Conservation (phyloP, 176 grass and related monocot species). For the Oryza coarctata region DNA sequence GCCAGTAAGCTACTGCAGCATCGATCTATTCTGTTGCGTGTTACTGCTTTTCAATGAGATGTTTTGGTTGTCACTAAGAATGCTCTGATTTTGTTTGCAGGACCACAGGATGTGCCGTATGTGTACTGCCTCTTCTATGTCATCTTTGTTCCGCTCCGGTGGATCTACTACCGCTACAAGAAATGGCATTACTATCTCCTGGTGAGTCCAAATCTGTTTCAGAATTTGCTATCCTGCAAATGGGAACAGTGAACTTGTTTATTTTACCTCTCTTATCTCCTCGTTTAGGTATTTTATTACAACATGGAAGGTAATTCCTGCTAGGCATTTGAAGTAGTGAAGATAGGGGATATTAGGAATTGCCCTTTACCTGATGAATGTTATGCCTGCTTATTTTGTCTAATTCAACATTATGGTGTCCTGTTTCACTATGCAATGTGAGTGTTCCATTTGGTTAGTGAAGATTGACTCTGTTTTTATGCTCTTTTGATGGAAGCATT, state of each 20-base stretch:
- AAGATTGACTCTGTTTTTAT: background rate
- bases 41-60: background rate
- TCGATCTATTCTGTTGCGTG: slow-evolving; percentile 17
- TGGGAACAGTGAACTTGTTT: background rate
- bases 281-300: background rate
- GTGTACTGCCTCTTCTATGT: slow-evolving; percentile 95
- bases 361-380: background rate
- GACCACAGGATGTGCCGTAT: slow-evolving; percentile 89
- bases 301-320: background rate
- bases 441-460: background rate
- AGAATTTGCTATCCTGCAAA: background rate
- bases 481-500: background rate
- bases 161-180: slow-evolving; percentile 99
- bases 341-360: background rate
- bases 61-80: slow-evolving; percentile 9
- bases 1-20: slow-evolving; percentile 67
- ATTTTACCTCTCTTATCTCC: too few species aligned
- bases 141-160: slow-evolving; percentile 86
- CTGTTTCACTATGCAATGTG: background rate
- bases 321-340: background rate
- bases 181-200: slow-evolving; percentile 99
- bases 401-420: background rate
- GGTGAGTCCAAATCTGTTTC: slow-evolving; percentile 42
- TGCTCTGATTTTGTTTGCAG: slow-evolving; percentile 37
- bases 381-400: background rate